A percentile compares a stretch with the other conserved stretches of the same genome.
Evolutionary conservation across 768 basidiomycete species (phyloP).

Genomic region (Astraeus odoratus): DNA sequence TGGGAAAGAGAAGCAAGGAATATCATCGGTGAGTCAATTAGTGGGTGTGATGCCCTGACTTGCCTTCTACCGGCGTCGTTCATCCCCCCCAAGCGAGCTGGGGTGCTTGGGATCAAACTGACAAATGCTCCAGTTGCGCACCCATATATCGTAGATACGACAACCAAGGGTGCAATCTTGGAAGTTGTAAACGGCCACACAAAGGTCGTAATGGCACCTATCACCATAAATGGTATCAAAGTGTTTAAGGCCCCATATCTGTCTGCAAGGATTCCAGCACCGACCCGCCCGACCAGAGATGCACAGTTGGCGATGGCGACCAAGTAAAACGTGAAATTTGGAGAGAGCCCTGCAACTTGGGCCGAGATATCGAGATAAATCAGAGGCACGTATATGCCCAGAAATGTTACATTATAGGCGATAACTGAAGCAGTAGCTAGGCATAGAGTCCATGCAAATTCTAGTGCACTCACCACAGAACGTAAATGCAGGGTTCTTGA

Average conservation of each 20-base stretch:
- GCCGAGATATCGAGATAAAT: constrained; percentile 5
- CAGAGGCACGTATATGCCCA: constrained; percentile 5
- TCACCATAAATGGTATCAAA: constrained; percentile 32
- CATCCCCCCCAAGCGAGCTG: constrained; percentile 7
- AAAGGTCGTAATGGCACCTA: constrained; percentile 35
- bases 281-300: constrained; percentile 5
- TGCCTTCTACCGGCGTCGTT: constrained; percentile 6
- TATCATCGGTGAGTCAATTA: no score
- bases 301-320: constrained; percentile 7
- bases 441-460: background rate
- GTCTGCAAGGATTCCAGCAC: constrained; percentile 6
- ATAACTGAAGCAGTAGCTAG: background rate
- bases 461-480: constrained; percentile 1
- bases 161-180: constrained; percentile 19
- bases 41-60: no score
- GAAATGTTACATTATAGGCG: constrained; percentile 4
- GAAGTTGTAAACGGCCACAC: constrained; percentile 36
- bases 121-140: constrained; percentile 12
- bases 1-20: no score
- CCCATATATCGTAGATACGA: constrained; percentile 35
- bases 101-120: constrained; percentile 4
- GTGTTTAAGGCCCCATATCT: constrained; percentile 33
- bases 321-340: constrained; percentile 6
- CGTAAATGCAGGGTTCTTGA: constrained; percentile 25
- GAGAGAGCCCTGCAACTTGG: constrained; percentile 5